These are phyloP conservation scores for Melampsora americana DNA, from an alignment of 1,284 basidiomycete genomes.

Conservation along the genomic window DNA sequence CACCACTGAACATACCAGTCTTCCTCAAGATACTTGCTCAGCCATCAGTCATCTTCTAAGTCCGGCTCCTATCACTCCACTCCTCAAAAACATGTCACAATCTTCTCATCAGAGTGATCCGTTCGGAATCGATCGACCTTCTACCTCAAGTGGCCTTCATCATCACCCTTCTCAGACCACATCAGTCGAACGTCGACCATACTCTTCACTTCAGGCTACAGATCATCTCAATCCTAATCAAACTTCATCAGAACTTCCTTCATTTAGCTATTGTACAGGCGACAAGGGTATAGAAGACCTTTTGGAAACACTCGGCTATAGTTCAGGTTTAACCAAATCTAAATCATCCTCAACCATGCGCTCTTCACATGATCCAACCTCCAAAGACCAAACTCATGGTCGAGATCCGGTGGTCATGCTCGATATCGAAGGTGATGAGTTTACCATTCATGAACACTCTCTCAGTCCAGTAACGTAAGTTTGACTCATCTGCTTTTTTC, in stretches of 20 bases:
- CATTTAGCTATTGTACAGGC: slow-evolving; percentile 25
- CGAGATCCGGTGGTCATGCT: slow-evolving; percentile 19
- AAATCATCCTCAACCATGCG: not conserved
- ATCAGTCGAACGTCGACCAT: not conserved
- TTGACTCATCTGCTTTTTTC: too few species aligned
- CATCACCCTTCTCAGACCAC: not conserved
- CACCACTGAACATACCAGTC: slow-evolving; percentile 27
- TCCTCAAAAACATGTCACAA: not conserved
- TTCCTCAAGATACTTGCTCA: slow-evolving; percentile 11
- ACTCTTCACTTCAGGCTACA: not conserved
- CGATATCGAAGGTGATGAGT: slow-evolving; percentile 35
- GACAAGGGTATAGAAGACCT: slow-evolving; percentile 43
- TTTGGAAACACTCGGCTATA: slow-evolving; percentile 31
- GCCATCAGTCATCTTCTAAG: not conserved
- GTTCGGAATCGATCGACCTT: not conserved
- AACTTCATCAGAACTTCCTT: slow-evolving; percentile 11
- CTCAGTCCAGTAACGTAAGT: slow-evolving; percentile 43
- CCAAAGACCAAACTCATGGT: not conserved
- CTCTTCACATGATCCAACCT: not conserved
- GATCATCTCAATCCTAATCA: not conserved
- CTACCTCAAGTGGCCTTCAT: not conserved
- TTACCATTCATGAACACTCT: slow-evolving; percentile 43
- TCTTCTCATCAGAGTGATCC: slow-evolving; percentile 1
- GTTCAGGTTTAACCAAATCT: not conserved
- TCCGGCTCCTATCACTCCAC: not conserved